Percentiles rank a stretch among this genome's conserved stretches.
phyloP scores from a whole-genome alignment of 495 filamentous ascomycete genomes.

The Talaromyces nanjingensis region DNA sequence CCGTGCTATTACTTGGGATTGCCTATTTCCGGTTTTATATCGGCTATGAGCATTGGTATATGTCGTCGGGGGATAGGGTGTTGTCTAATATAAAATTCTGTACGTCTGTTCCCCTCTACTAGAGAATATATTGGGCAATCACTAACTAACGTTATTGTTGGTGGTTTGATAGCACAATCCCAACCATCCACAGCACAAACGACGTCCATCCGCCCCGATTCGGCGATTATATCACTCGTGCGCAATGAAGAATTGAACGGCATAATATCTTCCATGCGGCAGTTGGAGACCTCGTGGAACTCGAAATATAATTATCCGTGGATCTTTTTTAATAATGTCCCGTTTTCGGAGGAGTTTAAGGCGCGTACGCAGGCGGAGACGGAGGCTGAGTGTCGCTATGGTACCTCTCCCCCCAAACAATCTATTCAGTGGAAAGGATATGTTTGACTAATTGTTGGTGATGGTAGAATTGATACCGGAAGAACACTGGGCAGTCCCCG shows the following conservation, averaged over 20 bases:
- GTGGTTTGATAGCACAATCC: slow-evolving; percentile 5
- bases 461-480: slow-evolving; percentile 71
- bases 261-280: slow-evolving; percentile 81
- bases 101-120: neutral
- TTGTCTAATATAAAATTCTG: neutral
- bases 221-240: slow-evolving; percentile 85
- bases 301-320: slow-evolving; percentile 99
- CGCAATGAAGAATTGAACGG: slow-evolving; percentile 82
- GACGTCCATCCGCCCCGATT: slow-evolving; percentile 66
- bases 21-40: neutral
- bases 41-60: neutral
- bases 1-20: neutral
- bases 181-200: slow-evolving; percentile 1
- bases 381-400: slow-evolving; percentile 77
- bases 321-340: slow-evolving; percentile 97
- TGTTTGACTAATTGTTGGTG: neutral
- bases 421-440: neutral
- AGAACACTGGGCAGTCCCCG: slow-evolving; percentile 89
- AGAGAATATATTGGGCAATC: too few relatives aligned
- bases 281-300: slow-evolving; percentile 94
- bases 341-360: slow-evolving; percentile 95
- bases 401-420: slow-evolving; percentile 36
- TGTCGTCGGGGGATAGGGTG: slow-evolving; percentile 1
- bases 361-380: slow-evolving; percentile 65
- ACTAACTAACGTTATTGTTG: too few relatives aligned